A percentile compares a stretch with the other conserved stretches of the same genome.
These are phyloP conservation scores for Wickerhamomyces chambardii DNA, from an alignment of 805 yeast genomes.

Conservation along the genomic window DNA sequence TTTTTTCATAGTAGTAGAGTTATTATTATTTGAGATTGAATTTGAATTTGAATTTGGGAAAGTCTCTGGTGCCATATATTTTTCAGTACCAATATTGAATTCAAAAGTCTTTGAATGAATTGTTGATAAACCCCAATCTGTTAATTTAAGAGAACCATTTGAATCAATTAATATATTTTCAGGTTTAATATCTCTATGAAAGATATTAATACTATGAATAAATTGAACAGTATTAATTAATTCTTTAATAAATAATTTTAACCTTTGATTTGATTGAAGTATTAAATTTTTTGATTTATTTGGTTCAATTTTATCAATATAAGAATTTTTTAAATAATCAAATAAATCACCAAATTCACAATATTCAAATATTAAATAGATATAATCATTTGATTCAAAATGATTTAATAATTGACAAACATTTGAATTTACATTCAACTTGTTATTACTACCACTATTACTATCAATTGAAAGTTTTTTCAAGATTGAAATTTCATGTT, in stretches of 20 bases:
- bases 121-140: conserved; percentile 71
- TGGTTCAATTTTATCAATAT: conserved; percentile 1
- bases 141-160: conserved; percentile 46
- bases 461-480: conserved; percentile 11
- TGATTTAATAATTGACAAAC: conserved; percentile 50
- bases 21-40: conserved; percentile 19
- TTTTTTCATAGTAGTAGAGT: conserved; percentile 1
- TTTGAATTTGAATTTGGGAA: conserved; percentile 22
- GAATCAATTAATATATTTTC: conserved; percentile 53
- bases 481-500: conserved; percentile 41
- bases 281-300: no score
- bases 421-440: no score
- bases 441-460: no score
- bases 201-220: conserved; percentile 50
- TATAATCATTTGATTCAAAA: conserved; percentile 43
- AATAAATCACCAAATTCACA: conserved; percentile 61
- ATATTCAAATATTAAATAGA: conserved; percentile 55
- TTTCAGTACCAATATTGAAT: conserved; percentile 61
- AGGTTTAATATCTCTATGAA: conserved; percentile 69
- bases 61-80: conserved; percentile 91
- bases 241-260: conserved; percentile 34
- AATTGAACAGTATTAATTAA: conserved; percentile 40
- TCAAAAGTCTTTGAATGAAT: conserved; percentile 19
- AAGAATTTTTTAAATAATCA: conserved; percentile 31
- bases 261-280: not conserved